A percentile compares a stretch with the other conserved stretches of the same genome.
These are phyloP conservation scores for Candida pseudoviswanathii DNA, from an alignment of 1,139 yeast genomes.

Conservation along the genomic window DNA sequence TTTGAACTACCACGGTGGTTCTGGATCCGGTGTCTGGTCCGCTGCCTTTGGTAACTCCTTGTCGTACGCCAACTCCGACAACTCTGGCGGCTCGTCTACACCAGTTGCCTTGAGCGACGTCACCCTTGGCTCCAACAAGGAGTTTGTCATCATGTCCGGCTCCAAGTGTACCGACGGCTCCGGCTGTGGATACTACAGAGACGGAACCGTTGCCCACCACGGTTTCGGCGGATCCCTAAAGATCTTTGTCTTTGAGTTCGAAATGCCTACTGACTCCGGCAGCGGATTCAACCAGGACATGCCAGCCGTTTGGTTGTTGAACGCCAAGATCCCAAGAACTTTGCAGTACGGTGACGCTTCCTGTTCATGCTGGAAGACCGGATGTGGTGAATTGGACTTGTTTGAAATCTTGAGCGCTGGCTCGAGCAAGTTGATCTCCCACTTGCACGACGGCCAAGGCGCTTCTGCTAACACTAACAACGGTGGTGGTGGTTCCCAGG, in stretches of 20 bases:
- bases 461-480: slow-evolving; percentile 41
- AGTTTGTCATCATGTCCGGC: slow-evolving; percentile 63
- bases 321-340: slow-evolving; percentile 79
- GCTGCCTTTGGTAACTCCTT: slow-evolving; percentile 87
- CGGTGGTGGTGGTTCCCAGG: slow-evolving; percentile 88
- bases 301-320: slow-evolving; percentile 81
- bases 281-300: slow-evolving; percentile 51
- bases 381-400: slow-evolving; percentile 83
- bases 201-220: slow-evolving; percentile 71
- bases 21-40: slow-evolving; percentile 85
- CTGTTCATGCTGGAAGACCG: slow-evolving; percentile 77
- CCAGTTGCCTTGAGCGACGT: slow-evolving; percentile 55
- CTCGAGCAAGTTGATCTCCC: slow-evolving; percentile 71
- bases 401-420: slow-evolving; percentile 77
- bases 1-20: slow-evolving; percentile 84
- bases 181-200: slow-evolving; percentile 69
- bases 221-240: slow-evolving; percentile 68
- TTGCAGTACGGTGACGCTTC: slow-evolving; percentile 64
- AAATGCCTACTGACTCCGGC: slow-evolving; percentile 54
- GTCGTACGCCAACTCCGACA: slow-evolving; percentile 78
- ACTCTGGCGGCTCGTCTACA: slow-evolving; percentile 65
- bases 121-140: slow-evolving; percentile 57
- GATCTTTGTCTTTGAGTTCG: slow-evolving; percentile 72
- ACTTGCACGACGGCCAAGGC: slow-evolving; percentile 89
- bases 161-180: slow-evolving; percentile 51